Base-by-base conservation (phyloP, 148 eudicot species). In the Silene latifolia region DNA sequence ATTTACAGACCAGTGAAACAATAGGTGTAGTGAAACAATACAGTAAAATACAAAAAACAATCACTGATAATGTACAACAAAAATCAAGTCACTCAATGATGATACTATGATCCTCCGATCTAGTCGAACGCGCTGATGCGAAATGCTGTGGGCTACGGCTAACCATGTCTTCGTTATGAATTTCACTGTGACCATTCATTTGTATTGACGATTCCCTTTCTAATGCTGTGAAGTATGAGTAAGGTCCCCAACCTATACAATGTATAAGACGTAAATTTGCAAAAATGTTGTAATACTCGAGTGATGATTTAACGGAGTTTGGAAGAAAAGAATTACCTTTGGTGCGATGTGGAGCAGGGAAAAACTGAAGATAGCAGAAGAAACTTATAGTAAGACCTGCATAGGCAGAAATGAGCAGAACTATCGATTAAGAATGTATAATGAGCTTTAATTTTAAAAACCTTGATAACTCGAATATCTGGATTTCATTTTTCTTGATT, bases 361-460 rank as follows among this genome's bases (percentile, higher is more conserved):
- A 93, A 72, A 89, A 90, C 74, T 89, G 98, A 74, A 87, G 93
- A 77, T 93, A 93, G 82, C 96, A 90, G 67, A 93, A 79, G 64
- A 87, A 81, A 14, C 90, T 87, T 4, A 89, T 85, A 19, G 78
- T 73, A 25, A 86, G 74, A 59, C 98, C 98, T 92, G 83, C 63
- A 83, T 35, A 15, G 54, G n/a, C n/a, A n/a, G n/a, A n/a, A n/a
- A n/a, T n/a, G n/a, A n/a, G 47, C 51, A 44, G 48, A 25, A 32
- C 17, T 15, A 46, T 42, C 70, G 58, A 44, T 32, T 21, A 2
- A 11, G n/a, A 46, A 8, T 53, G 47, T 44, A 4, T 61, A 4
- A 3, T 44, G 47, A 21, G 35, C 29, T 27, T 27, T 27, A 27
- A 27, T 27, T 2, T n/a, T n/a, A n/a, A n/a, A n/a, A n/a, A n/a